A percentile compares a stretch with the other conserved stretches of the same genome.
These are phyloP conservation scores for Exobasidium rhododendri DNA, from an alignment of 1,284 basidiomycete genomes.

Conservation along the genomic window DNA sequence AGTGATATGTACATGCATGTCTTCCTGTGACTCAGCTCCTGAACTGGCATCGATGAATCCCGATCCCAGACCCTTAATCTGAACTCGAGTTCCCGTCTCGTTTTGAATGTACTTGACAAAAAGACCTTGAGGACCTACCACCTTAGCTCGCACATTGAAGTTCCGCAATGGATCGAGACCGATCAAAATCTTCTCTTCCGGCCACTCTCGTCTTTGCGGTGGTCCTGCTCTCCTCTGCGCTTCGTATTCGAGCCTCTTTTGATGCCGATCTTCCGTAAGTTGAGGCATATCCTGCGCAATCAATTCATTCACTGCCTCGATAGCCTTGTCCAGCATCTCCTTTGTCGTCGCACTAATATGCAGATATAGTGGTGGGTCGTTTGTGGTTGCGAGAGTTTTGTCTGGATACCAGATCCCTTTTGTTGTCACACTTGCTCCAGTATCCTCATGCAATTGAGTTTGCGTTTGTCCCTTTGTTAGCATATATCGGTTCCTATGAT, in stretches of 20 bases:
- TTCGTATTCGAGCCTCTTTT: constrained; percentile 57
- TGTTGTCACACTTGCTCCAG: constrained; percentile 45
- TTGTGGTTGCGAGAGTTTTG: constrained; percentile 35
- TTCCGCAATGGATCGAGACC: constrained; percentile 85
- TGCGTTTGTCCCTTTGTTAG: constrained; percentile 92
- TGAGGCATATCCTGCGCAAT: constrained; percentile 68
- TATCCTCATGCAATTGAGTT: constrained; percentile 66
- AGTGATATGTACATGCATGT: constrained; percentile 65
- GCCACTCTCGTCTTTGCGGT: constrained; percentile 26
- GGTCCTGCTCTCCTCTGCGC: constrained; percentile 25
- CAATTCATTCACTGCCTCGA: constrained; percentile 79
- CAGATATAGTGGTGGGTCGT: constrained; percentile 72
- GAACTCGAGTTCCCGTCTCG: constrained; percentile 93
- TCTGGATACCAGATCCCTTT: constrained; percentile 72
- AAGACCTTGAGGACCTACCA: constrained; percentile 78
- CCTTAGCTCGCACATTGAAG: constrained; percentile 95
- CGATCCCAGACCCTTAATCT: constrained; percentile 92
- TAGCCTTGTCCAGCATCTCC: constrained; percentile 71
- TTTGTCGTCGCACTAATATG: constrained; percentile 82
- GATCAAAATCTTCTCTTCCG: constrained; percentile 61
- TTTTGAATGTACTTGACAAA: constrained; percentile 98
- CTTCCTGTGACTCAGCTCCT: constrained; percentile 81
- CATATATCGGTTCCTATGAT: constrained; percentile 89
- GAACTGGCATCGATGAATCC: constrained; percentile 95
- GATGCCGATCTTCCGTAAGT: constrained; percentile 43